phyloP scores from a whole-genome alignment of 352 stramenopile genomes.

The Phytophthora megakarya region DNA sequence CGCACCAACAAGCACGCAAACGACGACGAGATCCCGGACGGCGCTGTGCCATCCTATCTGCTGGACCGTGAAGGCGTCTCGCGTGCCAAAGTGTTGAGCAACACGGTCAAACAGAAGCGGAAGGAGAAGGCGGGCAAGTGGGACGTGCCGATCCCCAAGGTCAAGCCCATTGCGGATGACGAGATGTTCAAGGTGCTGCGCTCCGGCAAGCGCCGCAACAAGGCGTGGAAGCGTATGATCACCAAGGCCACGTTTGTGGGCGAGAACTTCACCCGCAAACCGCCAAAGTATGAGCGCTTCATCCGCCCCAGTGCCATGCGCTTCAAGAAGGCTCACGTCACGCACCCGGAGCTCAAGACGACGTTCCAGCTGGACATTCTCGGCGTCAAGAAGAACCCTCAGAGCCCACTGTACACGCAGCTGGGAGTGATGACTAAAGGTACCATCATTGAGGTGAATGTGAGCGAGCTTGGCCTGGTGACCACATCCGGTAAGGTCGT shows the following conservation, averaged over 20 bases:
- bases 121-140: conserved; percentile 99
- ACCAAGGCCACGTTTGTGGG: conserved; percentile 98
- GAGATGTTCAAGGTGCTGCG: conserved; percentile 99
- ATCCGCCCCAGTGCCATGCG: conserved; percentile 98
- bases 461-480: conserved; percentile 98
- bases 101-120: conserved; percentile 99
- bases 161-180: conserved; percentile 98
- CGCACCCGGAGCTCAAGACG: conserved; percentile 99
- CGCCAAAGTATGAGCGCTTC: conserved; percentile 99
- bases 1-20: conserved; percentile 98
- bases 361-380: conserved; percentile 99
- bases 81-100: conserved; percentile 99
- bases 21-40: conserved; percentile 96
- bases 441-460: conserved; percentile 99
- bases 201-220: conserved; percentile 97
- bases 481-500: conserved; percentile 99
- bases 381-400: conserved; percentile 99
- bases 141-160: conserved; percentile 99
- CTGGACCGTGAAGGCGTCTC: conserved; percentile 98
- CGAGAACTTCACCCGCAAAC: conserved; percentile 99
- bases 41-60: conserved; percentile 98
- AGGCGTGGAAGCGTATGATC: conserved; percentile 91
- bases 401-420: conserved; percentile 96
- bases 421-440: conserved; percentile 99
- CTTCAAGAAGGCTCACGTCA: conserved; percentile 99